These are phyloP conservation scores for Aspergillus leporis DNA, from an alignment of 495 filamentous ascomycete species.

Conservation along the genomic window DNA sequence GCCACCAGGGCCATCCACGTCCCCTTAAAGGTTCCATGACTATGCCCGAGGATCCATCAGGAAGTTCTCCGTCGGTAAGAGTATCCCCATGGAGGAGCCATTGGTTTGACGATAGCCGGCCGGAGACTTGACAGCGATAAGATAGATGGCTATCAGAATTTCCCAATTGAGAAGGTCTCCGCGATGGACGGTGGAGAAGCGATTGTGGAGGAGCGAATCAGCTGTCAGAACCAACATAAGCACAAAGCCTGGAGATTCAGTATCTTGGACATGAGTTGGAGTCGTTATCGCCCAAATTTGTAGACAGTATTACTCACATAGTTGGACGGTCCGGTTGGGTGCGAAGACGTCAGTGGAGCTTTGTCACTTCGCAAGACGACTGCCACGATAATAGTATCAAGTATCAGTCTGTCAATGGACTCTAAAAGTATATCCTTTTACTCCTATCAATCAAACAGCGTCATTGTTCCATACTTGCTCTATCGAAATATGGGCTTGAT, in stretches of 20 bases:
- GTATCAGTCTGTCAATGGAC: no score
- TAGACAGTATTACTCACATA: not conserved
- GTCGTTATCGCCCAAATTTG: not conserved
- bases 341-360: not conserved
- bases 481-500: no score
- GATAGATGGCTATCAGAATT: constrained; percentile 19
- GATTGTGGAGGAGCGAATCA: constrained; percentile 5
- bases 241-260: not conserved
- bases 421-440: no score
- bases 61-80: not conserved
- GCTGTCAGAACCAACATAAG: not conserved
- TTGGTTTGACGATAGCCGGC: constrained; percentile 2
- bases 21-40: constrained; percentile 1
- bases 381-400: not conserved
- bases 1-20: not conserved
- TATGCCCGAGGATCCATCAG: constrained; percentile 10
- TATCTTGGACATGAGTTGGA: not conserved
- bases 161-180: constrained; percentile 33
- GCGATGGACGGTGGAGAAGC: constrained; percentile 25
- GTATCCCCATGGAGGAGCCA: not conserved
- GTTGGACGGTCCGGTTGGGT: not conserved
- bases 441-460: no score
- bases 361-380: no score
- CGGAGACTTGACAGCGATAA: constrained; percentile 20
- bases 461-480: no score